Percentiles rank a stretch among this genome's conserved stretches.
phyloP scores from a whole-genome alignment of 1,284 basidiomycete species.

The Xerocomus alliaceus region DNA sequence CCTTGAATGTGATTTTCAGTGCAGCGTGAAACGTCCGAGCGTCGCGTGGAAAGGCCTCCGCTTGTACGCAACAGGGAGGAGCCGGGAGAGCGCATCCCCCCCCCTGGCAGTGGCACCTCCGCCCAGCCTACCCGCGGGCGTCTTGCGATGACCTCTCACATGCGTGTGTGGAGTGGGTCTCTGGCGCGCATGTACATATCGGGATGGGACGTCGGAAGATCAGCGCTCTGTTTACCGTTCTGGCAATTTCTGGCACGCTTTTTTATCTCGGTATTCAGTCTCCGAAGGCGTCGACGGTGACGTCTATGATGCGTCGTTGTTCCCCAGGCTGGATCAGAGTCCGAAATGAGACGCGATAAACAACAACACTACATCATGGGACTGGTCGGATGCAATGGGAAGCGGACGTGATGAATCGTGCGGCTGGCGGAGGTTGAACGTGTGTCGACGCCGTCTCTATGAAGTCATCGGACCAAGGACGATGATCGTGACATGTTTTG shows the following conservation, averaged over 20 bases:
- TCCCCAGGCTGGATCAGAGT: conserved; percentile 35
- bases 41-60: conserved; percentile 19
- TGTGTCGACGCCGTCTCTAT: too few relatives aligned
- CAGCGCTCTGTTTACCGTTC: conserved; percentile 14
- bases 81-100: too few relatives aligned
- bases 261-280: not conserved
- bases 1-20: not conserved
- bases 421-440: conserved; percentile 27
- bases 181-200: conserved; percentile 18
- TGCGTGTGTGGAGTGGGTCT: not conserved
- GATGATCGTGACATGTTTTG: conserved; percentile 10
- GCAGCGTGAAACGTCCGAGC: conserved; percentile 33
- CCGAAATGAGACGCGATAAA: conserved; percentile 29
- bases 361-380: not conserved
- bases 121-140: too few relatives aligned
- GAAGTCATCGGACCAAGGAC: conserved; percentile 37
- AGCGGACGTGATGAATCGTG: not conserved
- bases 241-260: conserved; percentile 1
- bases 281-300: not conserved
- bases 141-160: conserved; percentile 19
- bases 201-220: conserved; percentile 29
- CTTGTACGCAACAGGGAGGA: not conserved
- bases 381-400: not conserved
- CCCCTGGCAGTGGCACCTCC: too few relatives aligned
- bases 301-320: conserved; percentile 8